Evolutionary conservation across 192 early-diverging fungal species (phyloP).

Genomic region (Gryganskiella cystojenkinii): DNA sequence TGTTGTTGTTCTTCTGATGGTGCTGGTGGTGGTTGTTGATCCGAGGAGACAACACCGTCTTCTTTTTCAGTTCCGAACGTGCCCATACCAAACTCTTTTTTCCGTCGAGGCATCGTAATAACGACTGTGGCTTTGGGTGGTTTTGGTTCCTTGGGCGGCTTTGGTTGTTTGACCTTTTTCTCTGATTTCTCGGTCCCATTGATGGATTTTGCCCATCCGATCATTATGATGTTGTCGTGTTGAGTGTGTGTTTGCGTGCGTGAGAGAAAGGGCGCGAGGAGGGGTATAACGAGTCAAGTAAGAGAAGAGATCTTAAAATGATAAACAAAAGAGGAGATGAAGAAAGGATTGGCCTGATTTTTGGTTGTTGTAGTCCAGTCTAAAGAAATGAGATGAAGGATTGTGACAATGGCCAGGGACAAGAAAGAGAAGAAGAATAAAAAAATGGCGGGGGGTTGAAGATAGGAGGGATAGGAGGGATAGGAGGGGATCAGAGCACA

Average conservation of each 20-base stretch:
- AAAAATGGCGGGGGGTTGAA: neutral
- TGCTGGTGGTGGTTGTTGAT: no score
- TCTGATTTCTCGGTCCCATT: constrained; percentile 5
- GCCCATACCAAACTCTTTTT: constrained; percentile 35
- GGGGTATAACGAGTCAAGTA: neutral
- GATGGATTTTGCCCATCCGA: constrained; percentile 28
- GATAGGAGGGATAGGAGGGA: no score
- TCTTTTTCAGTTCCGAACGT: constrained; percentile 25
- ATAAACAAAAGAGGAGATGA: neutral
- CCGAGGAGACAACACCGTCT: no score
- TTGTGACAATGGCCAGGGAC: neutral
- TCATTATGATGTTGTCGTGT: constrained; percentile 11
- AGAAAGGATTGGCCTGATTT: no score
- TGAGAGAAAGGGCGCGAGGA: neutral
- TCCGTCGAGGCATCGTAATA: constrained; percentile 33
- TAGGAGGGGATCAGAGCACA: no score
- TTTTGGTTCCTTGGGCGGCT: constrained; percentile 19
- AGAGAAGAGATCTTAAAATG: neutral
- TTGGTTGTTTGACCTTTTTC: constrained; percentile 9
- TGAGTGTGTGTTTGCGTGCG: neutral
- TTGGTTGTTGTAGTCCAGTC: no score
- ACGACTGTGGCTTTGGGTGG: constrained; percentile 16
- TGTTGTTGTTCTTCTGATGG: neutral
- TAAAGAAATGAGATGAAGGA: constrained; percentile 1
- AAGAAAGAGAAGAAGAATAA: neutral